Percentiles rank a stretch among this genome's conserved stretches.
These are phyloP conservation scores for Euphorbia tirucalli DNA, from an alignment of 345 rosid genomes.

Conservation along the genomic window DNA sequence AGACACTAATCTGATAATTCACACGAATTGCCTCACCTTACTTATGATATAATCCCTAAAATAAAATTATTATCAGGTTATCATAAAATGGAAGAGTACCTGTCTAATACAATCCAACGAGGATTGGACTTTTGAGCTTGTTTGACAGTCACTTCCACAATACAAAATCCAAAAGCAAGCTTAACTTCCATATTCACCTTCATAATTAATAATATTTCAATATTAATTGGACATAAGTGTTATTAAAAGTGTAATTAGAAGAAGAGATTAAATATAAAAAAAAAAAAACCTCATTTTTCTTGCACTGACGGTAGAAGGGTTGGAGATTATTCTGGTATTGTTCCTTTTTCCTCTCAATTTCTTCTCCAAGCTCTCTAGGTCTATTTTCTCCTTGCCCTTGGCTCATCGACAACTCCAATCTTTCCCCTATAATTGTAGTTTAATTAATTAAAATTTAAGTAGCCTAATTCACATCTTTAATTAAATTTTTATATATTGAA, in stretches of 20 bases:
- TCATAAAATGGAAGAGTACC: constrained; percentile 23
- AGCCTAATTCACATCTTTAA: too few species aligned
- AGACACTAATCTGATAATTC: too few species aligned
- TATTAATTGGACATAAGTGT: too few species aligned
- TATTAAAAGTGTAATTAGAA: too few species aligned
- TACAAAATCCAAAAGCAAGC: constrained; percentile 48
- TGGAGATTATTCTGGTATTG: constrained; percentile 36
- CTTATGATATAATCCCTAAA: too few species aligned
- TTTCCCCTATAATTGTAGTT: constrained; percentile 36
- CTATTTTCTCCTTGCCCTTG: constrained; percentile 37
- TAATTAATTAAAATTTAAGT: too few species aligned
- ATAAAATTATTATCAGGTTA: too few species aligned
- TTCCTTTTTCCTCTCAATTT: constrained; percentile 42
- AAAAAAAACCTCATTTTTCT: constrained; percentile 37
- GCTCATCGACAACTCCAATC: constrained; percentile 32
- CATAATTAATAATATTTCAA: too few species aligned
- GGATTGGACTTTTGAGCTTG: constrained; percentile 40
- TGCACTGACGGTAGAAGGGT: constrained; percentile 45
- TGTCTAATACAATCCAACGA: constrained; percentile 52
- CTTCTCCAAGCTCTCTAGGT: constrained; percentile 40
- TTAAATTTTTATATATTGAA: too few species aligned
- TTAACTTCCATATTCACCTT: constrained; percentile 57
- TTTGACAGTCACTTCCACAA: constrained; percentile 31
- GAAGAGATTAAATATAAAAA: too few species aligned
- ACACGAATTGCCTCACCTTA: too few species aligned